Percentiles rank a stretch among this genome's conserved stretches.
phyloP scores from a whole-genome alignment of 208 protist genomes.

The Leishmania martiniquensis region DNA sequence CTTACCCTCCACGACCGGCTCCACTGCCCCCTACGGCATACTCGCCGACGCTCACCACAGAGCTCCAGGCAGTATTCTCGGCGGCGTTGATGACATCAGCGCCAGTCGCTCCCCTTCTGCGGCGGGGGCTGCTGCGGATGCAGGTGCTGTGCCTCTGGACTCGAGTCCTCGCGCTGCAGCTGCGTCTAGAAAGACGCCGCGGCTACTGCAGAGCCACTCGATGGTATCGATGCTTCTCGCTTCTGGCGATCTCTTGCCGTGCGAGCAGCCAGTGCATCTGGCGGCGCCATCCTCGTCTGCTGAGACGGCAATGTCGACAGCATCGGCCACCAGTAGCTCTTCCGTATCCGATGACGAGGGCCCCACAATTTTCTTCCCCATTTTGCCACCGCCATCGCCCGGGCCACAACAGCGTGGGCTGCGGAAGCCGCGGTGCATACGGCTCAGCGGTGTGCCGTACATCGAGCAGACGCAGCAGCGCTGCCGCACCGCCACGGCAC shows the following conservation, averaged over 20 bases:
- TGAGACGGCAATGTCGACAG: background rate
- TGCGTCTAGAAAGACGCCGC: background rate
- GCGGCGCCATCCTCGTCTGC: background rate
- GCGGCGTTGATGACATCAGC: conserved; percentile 5
- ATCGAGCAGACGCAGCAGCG: conserved; percentile 23
- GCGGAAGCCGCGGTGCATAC: conserved; percentile 1
- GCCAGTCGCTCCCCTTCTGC: background rate
- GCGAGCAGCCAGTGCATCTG: background rate
- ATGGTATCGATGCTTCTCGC: conserved; percentile 21
- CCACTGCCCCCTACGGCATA: conserved; percentile 17
- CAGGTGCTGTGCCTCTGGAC: background rate
- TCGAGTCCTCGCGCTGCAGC: conserved; percentile 13
- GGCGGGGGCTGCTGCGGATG: background rate
- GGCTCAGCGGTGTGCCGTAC: conserved; percentile 4
- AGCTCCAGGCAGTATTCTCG: conserved; percentile 1
- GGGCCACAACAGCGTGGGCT: background rate
- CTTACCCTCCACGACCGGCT: conserved; percentile 7
- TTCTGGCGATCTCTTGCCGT: conserved; percentile 10
- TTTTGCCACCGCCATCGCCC: background rate
- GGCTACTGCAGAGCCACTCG: conserved; percentile 11
- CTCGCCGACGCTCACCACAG: background rate
- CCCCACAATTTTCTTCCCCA: background rate
- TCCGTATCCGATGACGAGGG: too few species aligned
- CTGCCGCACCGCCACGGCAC: conserved; percentile 10
- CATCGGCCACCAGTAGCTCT: background rate